A percentile compares a stretch with the other conserved stretches of the same genome.
phyloP scores from a whole-genome alignment of 1,284 basidiomycete genomes.

The Melanopsichium pennsylvanicum region DNA sequence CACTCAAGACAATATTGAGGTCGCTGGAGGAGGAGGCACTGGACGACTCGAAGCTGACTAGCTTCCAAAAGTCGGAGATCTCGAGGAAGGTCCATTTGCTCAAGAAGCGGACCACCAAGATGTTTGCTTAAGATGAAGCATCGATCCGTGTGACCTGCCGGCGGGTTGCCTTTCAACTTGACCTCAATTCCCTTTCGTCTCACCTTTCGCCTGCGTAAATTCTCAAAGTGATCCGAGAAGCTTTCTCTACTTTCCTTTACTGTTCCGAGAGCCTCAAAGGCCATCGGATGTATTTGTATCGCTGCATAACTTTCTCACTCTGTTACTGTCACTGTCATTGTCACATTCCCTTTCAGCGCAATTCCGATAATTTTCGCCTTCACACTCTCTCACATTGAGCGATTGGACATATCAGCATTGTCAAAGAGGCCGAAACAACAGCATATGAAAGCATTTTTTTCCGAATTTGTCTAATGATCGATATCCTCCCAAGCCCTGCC shows the following conservation, averaged over 20 bases:
- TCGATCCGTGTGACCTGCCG: no score
- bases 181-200: no score
- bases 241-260: background rate
- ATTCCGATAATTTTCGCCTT: background rate
- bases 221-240: no score
- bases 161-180: no score
- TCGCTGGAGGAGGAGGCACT: constrained; percentile 35
- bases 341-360: background rate
- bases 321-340: background rate
- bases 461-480: constrained; percentile 43
- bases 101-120: constrained; percentile 26
- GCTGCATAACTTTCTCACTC: background rate
- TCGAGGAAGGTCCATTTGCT: constrained; percentile 25
- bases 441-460: no score
- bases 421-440: no score
- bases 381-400: no score
- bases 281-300: constrained; percentile 3
- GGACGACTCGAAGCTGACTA: constrained; percentile 27
- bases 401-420: no score
- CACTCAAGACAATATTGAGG: constrained; percentile 23
- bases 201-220: no score
- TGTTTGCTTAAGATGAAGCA: constrained; percentile 16
- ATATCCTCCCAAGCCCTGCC: constrained; percentile 80
- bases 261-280: background rate
- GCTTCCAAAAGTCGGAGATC: constrained; percentile 36